Base-by-base conservation (phyloP, 192 early-diverging fungal species). In the Coemansia sp. region DNA sequence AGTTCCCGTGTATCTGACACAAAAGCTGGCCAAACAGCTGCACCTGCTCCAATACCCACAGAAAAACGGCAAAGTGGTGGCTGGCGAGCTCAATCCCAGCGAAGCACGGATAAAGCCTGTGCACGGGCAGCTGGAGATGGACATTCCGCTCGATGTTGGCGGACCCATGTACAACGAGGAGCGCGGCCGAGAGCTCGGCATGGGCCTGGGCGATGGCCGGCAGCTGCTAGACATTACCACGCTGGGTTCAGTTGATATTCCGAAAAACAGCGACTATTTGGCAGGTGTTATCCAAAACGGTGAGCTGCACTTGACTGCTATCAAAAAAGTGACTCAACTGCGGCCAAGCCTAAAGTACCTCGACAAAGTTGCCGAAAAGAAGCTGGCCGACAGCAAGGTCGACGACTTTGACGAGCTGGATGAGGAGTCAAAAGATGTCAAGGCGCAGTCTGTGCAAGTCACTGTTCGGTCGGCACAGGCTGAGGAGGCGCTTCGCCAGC, bases 291-390 rank as follows among this genome's bases (percentile, higher is more conserved):
- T 96, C 4, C 81, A 83, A 50, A 77, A 91, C 48, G 87, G 93
- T 86, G 92, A 89, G 57, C 77, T 98, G 60, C 96, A 98, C 66
- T 59, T 98, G 58, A 92, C 92, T 5, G 88, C 90, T 2, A 71
- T 98, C 31, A 60, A 71, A 9, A 81, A 87, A 31, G 67, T 86
- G 4, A 80, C 94, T 10, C 95, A 97, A 72, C 73, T 98, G 61
- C 88, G 92, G 1, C 94, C 96, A 9, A 89, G 86, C 20, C 85
- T 98, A 38, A 88, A 87, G 58, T 96, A 98, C 70, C 75, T 96
- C 24, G 94, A 97, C 64, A 88, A 90, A 67, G 93, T 95, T 67
- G 85, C 86, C 26, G 92, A 94, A 48, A 96, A 94, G 65, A 79
- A 70, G 28, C 58, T 34, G 53, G 86, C 84, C 23, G 86, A 88